Conservation (phyloP, 2,329 filamentous ascomycete genomes). For the Colletotrichum incanum region DNA sequence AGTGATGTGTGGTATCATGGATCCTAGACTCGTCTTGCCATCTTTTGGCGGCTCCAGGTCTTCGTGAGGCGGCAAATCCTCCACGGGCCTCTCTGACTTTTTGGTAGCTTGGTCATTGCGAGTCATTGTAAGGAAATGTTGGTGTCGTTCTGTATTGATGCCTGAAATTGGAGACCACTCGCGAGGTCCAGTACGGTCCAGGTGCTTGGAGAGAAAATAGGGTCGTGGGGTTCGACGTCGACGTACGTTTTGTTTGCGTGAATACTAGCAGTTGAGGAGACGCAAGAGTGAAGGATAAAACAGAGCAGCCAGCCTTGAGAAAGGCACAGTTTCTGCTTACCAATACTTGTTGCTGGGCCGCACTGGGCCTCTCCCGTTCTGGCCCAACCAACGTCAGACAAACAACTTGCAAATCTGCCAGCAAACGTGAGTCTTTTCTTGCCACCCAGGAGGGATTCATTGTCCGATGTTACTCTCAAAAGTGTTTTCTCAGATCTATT, state of each 20-base stretch:
- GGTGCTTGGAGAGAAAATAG: background rate
- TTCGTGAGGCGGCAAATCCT: background rate
- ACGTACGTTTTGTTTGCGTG: background rate
- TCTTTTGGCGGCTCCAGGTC: background rate
- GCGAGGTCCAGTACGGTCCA: no score
- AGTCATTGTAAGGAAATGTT: no score
- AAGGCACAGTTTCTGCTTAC: background rate
- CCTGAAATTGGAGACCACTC: no score
- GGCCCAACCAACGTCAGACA: background rate
- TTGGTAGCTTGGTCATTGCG: background rate
- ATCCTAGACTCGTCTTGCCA: background rate
- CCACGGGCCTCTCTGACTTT: background rate
- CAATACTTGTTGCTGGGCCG: background rate
- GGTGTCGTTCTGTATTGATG: rapidly evolving
- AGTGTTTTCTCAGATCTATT: no score
- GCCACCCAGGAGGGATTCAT: background rate
- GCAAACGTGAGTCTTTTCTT: background rate
- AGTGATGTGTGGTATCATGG: background rate
- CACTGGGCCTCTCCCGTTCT: background rate
- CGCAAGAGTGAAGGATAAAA: background rate
- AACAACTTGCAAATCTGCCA: background rate
- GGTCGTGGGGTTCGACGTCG: no score
- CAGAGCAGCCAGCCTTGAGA: background rate
- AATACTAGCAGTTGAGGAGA: no score
- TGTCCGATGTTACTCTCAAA: background rate